Evolutionary conservation across 768 basidiomycete genomes (phyloP), one percentile per base, ranked within the genome.

Genomic region (Mycena indigotica): DNA sequence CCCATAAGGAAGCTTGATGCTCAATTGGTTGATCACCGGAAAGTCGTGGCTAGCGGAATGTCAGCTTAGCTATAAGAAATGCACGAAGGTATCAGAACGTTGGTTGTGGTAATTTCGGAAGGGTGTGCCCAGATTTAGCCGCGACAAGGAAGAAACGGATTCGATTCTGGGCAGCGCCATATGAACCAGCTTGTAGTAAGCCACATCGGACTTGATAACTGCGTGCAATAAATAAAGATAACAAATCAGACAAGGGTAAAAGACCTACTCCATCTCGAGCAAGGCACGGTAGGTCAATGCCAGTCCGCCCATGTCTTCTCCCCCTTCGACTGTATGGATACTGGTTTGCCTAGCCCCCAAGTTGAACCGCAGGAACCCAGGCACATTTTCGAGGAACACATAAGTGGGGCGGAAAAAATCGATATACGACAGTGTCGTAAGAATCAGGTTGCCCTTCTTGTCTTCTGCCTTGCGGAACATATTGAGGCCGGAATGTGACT

Each of bases 401-500:
- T 74, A 73, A 13, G 67, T 66, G 0, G 83, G 82, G 3, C 70
- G 68, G 39, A 79, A 69, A 28, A 73, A 70, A 48, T 86, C 84
- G 5, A 85, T 67, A 55, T 71, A 83, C 1, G 83, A 82, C 3
- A 84, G 61, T 0, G 80, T 78, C 2, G 82, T 90, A 17, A 91
- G 74, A 28, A 91, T 84, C 1, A 91, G 70, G 61, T 85, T 87
- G 60, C 81, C 87, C 69, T 89, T 90, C 17, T 70, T 67, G 63
- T 93, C 89, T 58, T 84, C 78, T 5, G 84, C 86, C 56, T 77
- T 83, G 53, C 82, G 82, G 65, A 74, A 90, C 83, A 85, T 89
- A 66, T 93, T 93, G 19, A 91, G 68, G 1, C 69, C 67, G 0
- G 90, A 92, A 65, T 92, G 90, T 2, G 85, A 80, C 69, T 91